Evolutionary conservation across 192 early-diverging fungal species (phyloP), one percentile per base, ranked within the genome.

Genomic region (Coemansia aciculifera): DNA sequence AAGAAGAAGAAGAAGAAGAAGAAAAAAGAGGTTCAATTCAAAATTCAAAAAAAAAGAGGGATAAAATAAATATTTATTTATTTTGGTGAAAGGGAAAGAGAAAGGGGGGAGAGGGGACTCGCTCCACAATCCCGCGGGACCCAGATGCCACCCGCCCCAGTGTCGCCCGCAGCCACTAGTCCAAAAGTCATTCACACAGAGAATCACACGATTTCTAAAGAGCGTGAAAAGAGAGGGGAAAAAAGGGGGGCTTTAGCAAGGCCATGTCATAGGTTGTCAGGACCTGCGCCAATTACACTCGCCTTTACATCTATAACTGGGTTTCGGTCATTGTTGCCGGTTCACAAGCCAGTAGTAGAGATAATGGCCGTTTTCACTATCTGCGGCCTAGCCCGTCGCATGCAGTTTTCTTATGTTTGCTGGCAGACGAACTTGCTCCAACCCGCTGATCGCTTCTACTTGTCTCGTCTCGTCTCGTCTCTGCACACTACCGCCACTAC

Each of bases 21-120:
- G 3, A 24, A 5, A 29, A 54, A 24, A 54, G 27, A 27, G 27
- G 27, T 27, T 27, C 27, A 54, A 54, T 49, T 19, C 15, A 49
- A 19, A 49, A 23, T 24, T 29, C 27, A 59, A 36, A 40, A 23
- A 48, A n/a, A 40, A 42, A 42, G 40, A 63, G 13, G 34, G 59
- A 54, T 17, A 61, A 8, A 67, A 48, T 12, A 71, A 59, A 63
- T 68, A 54, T 5, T 19, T 46, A 46, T 5, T 21, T 44, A 44
- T 44, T 19, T 44, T 44, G 43, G 43, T 3, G 17, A 48, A 48
- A 48, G n/a, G 8, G n/a, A 61, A 63, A 64, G 51, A 37, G 38
- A 62, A n/a, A 15, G 34, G 44, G 24, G 42, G n/a, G 62, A 21
- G 63, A 54, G 39, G 42, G 37, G 38, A 39, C 46, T 12, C 3